These are phyloP conservation scores for Protoeuglena noctilucae DNA, from an alignment of 139 green algal genomes.

Conservation along the genomic window DNA sequence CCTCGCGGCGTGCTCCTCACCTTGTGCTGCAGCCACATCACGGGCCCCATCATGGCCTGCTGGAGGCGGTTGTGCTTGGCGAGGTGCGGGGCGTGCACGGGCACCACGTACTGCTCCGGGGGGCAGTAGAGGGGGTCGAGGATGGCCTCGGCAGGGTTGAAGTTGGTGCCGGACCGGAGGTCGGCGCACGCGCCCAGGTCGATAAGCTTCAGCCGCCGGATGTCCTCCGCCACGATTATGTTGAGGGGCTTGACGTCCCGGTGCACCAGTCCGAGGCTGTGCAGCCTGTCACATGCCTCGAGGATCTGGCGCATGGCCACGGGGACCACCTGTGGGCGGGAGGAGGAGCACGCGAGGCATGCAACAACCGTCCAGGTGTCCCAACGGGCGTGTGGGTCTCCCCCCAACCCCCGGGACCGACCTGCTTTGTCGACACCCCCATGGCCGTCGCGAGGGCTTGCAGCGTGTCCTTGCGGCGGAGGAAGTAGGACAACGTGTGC, in stretches of 20 bases:
- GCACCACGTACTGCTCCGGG: constrained; percentile 50
- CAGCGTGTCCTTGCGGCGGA: background rate
- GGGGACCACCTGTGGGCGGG: too few relatives aligned
- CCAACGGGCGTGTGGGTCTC: too few relatives aligned
- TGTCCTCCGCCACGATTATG: constrained; percentile 56
- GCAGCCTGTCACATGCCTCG: too few relatives aligned
- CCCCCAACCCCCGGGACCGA: too few relatives aligned
- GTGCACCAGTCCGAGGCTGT: constrained; percentile 69
- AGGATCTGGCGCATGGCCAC: too few relatives aligned
- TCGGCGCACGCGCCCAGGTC: constrained; percentile 75
- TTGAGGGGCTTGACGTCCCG: constrained; percentile 83
- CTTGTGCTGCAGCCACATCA: constrained; percentile 70
- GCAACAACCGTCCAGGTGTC: too few relatives aligned
- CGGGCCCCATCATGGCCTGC: constrained; percentile 49
- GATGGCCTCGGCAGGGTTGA: constrained; percentile 66
- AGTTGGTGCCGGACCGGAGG: constrained; percentile 77
- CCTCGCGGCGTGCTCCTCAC: too few relatives aligned
- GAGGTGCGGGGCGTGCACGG: background rate
- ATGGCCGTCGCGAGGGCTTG: background rate
- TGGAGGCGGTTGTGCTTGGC: too few relatives aligned
- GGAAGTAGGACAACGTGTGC: constrained; percentile 2
- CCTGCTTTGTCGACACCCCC: too few relatives aligned
- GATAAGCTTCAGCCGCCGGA: constrained; percentile 60
- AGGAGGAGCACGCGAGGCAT: too few relatives aligned
- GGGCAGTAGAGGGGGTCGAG: constrained; percentile 74